A percentile compares a stretch with the other conserved stretches of the same genome.
Conservation (phyloP, 768 basidiomycete genomes). For the Rickenella mellea region DNA sequence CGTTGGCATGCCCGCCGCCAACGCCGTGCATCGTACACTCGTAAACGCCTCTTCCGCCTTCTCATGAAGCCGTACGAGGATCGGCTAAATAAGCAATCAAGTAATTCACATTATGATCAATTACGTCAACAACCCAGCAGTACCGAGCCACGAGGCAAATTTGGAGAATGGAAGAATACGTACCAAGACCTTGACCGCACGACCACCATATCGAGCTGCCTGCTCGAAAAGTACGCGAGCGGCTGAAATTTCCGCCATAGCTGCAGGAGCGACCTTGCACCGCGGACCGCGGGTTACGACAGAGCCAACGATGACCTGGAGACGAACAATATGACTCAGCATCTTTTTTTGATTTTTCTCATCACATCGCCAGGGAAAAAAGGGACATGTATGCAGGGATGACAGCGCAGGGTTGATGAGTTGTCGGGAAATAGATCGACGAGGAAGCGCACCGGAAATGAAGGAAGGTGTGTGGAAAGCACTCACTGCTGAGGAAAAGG, state of each 20-base stretch:
- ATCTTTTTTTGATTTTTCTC: too few relatives aligned
- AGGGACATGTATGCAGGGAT: too few relatives aligned
- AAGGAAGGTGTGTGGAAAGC: neutral
- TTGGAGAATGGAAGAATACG: constrained; percentile 12
- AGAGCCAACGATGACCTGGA: constrained; percentile 66
- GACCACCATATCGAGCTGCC: constrained; percentile 53
- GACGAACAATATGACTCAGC: neutral
- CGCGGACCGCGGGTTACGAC: constrained; percentile 55
- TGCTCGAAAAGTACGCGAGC: constrained; percentile 58
- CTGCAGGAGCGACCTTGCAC: constrained; percentile 63
- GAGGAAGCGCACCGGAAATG: too few relatives aligned
- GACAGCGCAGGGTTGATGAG: too few relatives aligned
- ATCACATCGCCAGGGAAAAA: too few relatives aligned
- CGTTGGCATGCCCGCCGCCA: constrained; percentile 41
- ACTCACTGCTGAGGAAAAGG: constrained; percentile 54
- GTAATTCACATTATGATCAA: constrained; percentile 3
- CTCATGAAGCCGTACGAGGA: constrained; percentile 46
- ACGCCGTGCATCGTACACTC: constrained; percentile 38
- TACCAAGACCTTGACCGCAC: constrained; percentile 64
- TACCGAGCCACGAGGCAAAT: neutral
- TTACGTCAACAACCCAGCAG: neutral
- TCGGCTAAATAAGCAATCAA: constrained; percentile 36
- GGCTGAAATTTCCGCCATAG: constrained; percentile 51
- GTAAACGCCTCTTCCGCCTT: constrained; percentile 51
- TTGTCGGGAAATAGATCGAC: too few relatives aligned